phyloP scores from a whole-genome alignment of 768 basidiomycete genomes.

The Lactarius trivialis region DNA sequence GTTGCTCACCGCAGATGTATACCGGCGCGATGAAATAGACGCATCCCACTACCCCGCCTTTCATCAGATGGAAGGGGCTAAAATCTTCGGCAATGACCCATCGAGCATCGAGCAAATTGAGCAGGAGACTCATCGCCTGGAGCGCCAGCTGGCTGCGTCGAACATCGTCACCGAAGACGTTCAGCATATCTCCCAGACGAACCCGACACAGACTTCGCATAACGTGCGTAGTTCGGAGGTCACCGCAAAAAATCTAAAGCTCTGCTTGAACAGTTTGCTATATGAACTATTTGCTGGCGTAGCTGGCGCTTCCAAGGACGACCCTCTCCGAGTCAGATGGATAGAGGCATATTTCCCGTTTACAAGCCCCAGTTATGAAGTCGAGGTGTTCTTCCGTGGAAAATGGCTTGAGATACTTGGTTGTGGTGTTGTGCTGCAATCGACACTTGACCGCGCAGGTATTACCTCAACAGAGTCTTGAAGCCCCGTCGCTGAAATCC shows the following conservation, averaged over 20 bases:
- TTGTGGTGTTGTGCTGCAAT: constrained; percentile 85
- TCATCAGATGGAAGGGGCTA: constrained; percentile 96
- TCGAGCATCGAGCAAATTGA: constrained; percentile 55
- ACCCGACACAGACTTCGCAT: constrained; percentile 77
- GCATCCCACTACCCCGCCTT: constrained; percentile 95
- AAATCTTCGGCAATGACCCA: constrained; percentile 61
- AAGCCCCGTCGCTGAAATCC: background rate
- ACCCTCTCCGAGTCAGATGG: constrained; percentile 89
- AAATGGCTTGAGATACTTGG: constrained; percentile 98
- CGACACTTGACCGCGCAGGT: constrained; percentile 85
- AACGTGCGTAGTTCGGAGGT: constrained; percentile 66
- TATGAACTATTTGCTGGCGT: constrained; percentile 70
- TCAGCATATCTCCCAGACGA: constrained; percentile 61
- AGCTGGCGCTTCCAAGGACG: constrained; percentile 42
- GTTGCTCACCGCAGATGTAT: constrained; percentile 95
- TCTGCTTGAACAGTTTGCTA: constrained; percentile 82
- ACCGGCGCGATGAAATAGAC: constrained; percentile 97
- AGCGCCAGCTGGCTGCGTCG: constrained; percentile 51
- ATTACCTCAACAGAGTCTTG: constrained; percentile 29
- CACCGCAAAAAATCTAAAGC: constrained; percentile 80
- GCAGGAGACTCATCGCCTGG: constrained; percentile 63
- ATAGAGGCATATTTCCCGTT: constrained; percentile 98
- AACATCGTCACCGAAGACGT: constrained; percentile 87
- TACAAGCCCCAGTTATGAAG: constrained; percentile 96
- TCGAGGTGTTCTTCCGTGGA: constrained; percentile 93